phyloP scores from a whole-genome alignment of 2,329 filamentous ascomycete species.

The Oidium heveae region DNA sequence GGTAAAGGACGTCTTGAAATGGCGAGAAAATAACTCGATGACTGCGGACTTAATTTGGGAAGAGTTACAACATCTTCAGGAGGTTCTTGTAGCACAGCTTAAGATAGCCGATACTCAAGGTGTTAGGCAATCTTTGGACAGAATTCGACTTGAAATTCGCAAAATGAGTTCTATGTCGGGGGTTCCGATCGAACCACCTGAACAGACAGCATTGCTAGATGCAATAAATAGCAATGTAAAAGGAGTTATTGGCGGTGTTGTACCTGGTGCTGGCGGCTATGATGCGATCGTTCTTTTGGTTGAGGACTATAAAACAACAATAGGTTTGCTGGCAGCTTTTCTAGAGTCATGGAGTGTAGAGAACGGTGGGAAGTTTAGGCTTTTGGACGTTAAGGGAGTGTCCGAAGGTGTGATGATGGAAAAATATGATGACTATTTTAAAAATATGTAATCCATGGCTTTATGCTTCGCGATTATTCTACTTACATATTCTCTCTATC shows the following conservation, averaged over 20 bases:
- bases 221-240: slow-evolving; percentile 38
- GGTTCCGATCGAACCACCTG: slow-evolving; percentile 70
- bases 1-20: slow-evolving; percentile 76
- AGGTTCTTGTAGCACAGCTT: slow-evolving; percentile 40
- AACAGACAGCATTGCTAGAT: slow-evolving; percentile 68
- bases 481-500: too few relatives aligned
- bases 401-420: slow-evolving; percentile 37
- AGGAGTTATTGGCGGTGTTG: slow-evolving; percentile 74
- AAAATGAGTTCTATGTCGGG: slow-evolving; percentile 48
- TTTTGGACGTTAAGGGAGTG: slow-evolving; percentile 46
- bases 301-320: slow-evolving; percentile 41
- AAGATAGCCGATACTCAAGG: slow-evolving; percentile 20
- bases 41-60: slow-evolving; percentile 51
- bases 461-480: too few relatives aligned
- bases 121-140: slow-evolving; percentile 22
- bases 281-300: slow-evolving; percentile 71
- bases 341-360: slow-evolving; percentile 37
- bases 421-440: slow-evolving; percentile 8
- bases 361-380: slow-evolving; percentile 35
- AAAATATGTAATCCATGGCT: too few relatives aligned
- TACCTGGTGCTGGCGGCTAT: slow-evolving; percentile 81
- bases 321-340: slow-evolving; percentile 31
- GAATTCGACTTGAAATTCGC: slow-evolving; percentile 37
- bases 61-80: slow-evolving; percentile 48
- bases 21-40: slow-evolving; percentile 40